Evolutionary conservation across 1,284 basidiomycete species (phyloP), one percentile per base, ranked within the genome.

Genomic region (Neonothopanus nambi): DNA sequence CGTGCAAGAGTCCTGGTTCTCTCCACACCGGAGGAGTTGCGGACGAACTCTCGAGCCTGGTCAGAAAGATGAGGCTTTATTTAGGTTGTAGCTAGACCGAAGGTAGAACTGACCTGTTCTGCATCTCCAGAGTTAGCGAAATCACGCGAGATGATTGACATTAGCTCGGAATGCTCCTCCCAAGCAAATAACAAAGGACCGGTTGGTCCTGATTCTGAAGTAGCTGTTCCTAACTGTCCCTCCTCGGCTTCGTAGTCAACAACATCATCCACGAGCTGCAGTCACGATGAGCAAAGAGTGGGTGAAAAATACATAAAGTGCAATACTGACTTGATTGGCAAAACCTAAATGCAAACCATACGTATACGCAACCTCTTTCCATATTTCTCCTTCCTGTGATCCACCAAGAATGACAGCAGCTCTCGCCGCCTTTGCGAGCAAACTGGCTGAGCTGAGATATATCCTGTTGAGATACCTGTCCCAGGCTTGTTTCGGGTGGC

Each of bases 341-440:
- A 91, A 87, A 2, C 92, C 92, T 4, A 94, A 66, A 65, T 94
- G 91, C 42, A 90, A 76, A 0, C 92, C 92, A 66, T 91, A 94
- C 18, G 85, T 83, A 67, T 94, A 94, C 18, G 91, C 92, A 9
- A 85, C 80, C 66, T 94, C 91, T 66, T 92, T 91, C 72, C 91
- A 83, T 15, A 84, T 65, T 59, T 89, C 85, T 5, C 79, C 78
- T 63, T 84, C 80, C 48, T 72, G 77, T 55, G 82, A 85, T 0
- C 92, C 92, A 3, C 90, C 91, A 0, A 95, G 74, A 11, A 93
- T 82, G 12, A 89, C 87, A 0, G 91, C 81, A 4, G 88, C 87
- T 9, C 92, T 78, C 1, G 87, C 82, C 5, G 83, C 84, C 69
- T 94, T 94, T 5, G 91, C 91, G 74, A 94, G 90, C 57, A 95